phyloP scores from a whole-genome alignment of 2,329 filamentous ascomycete species.

The Chaetomiaceae sp. region DNA sequence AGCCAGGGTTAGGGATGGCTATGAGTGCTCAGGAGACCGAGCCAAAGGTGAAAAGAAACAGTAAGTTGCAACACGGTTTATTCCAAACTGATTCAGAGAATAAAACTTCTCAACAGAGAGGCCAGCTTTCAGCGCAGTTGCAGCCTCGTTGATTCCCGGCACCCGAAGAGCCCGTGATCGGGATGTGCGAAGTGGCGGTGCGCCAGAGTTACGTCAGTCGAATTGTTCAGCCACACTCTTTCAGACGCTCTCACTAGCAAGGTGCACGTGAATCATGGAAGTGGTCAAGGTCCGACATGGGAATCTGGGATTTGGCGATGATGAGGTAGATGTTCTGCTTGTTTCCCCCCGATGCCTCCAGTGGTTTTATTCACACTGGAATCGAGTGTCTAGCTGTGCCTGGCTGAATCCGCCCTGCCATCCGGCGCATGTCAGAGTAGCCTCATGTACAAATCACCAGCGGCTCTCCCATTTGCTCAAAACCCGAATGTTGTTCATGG shows the following conservation, averaged over 20 bases:
- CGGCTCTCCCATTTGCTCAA: conserved; percentile 19
- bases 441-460: conserved; percentile 22
- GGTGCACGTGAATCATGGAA: neutral
- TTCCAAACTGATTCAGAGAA: too few relatives aligned
- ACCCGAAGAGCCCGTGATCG: too few relatives aligned
- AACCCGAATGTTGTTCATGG: conserved; percentile 24
- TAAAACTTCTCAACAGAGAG: too few relatives aligned
- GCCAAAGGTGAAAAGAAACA: too few relatives aligned
- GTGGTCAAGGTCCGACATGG: neutral
- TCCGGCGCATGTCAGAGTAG: conserved; percentile 18
- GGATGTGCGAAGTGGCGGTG: too few relatives aligned
- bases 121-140: too few relatives aligned
- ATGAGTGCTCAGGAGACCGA: too few relatives aligned
- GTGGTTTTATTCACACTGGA: conserved; percentile 14
- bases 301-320: neutral
- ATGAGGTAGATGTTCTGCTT: conserved; percentile 5
- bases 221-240: too few relatives aligned
- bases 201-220: too few relatives aligned
- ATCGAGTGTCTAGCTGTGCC: conserved; percentile 9
- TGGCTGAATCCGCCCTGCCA: conserved; percentile 12
- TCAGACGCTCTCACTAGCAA: too few relatives aligned
- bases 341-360: conserved; percentile 6
- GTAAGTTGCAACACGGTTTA: too few relatives aligned
- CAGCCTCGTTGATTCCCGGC: too few relatives aligned
- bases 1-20: neutral